These are phyloP conservation scores for Olyra latifolia DNA, from an alignment of 176 grass and related monocot genomes.

Conservation along the genomic window DNA sequence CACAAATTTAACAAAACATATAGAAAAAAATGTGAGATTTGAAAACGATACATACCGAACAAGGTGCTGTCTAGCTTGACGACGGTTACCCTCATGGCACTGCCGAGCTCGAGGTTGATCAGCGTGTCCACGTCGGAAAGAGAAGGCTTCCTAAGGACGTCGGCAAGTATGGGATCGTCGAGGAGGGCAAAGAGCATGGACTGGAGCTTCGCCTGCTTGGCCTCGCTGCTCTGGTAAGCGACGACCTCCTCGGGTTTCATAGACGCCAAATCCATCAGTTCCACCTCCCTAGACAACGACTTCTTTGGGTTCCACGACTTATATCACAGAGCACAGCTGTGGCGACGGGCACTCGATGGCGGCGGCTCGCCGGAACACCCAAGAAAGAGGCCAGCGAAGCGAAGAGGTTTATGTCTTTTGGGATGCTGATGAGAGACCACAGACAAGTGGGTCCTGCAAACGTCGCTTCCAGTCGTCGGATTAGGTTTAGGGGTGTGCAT, in stretches of 20 bases:
- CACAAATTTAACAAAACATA: not conserved
- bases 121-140: constrained; percentile 77
- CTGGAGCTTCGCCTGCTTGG: constrained; percentile 70
- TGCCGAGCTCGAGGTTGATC: constrained; percentile 87
- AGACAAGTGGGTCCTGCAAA: too few species aligned
- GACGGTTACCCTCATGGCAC: constrained; percentile 67
- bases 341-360: not conserved
- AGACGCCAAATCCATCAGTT: constrained; percentile 31
- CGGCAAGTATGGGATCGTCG: constrained; percentile 67
- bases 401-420: not conserved
- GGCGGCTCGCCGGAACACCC: not conserved
- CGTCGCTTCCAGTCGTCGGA: too few species aligned
- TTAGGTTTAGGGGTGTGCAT: too few species aligned
- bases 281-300: not conserved
- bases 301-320: not conserved
- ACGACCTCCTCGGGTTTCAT: constrained; percentile 44
- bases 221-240: constrained; percentile 61
- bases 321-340: not conserved
- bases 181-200: constrained; percentile 77
- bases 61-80: constrained; percentile 69
- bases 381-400: too few species aligned
- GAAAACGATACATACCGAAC: constrained; percentile 47
- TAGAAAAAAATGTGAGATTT: not conserved
- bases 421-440: too few species aligned
- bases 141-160: constrained; percentile 63